Conservation (phyloP, 2,329 filamentous ascomycete species). For the Hymenoscyphus repandus region DNA sequence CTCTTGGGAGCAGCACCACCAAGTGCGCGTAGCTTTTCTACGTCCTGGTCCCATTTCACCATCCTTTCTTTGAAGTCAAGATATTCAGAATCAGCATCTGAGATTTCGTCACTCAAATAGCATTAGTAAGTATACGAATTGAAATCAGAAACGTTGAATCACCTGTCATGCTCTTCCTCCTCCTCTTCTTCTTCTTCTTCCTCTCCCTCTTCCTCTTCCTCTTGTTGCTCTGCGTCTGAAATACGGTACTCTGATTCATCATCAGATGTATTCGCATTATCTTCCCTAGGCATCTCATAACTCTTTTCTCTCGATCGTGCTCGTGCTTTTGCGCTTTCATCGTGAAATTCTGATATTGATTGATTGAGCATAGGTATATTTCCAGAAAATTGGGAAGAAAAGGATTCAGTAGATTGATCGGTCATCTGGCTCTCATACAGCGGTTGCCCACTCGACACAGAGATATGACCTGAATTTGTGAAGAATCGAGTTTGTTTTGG, state of each 20-base stretch:
- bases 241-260: not conserved
- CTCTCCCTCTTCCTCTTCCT: not conserved
- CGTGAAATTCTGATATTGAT: too few species aligned
- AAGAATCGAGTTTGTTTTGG: too few species aligned
- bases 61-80: slow-evolving; percentile 37
- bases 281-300: too few species aligned
- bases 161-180: not conserved
- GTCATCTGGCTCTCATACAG: too few species aligned
- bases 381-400: too few species aligned
- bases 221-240: not conserved
- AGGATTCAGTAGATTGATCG: too few species aligned
- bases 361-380: too few species aligned
- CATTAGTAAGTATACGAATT: not conserved
- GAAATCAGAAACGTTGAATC: not conserved
- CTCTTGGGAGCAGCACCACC: not conserved
- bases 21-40: slow-evolving; percentile 14
- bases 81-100: slow-evolving; percentile 38
- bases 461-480: too few species aligned
- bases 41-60: slow-evolving; percentile 32
- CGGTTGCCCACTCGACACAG: too few species aligned
- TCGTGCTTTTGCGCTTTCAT: too few species aligned
- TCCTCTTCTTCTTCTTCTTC: not conserved
- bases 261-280: too few species aligned
- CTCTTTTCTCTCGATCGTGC: too few species aligned
- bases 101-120: not conserved